These are phyloP conservation scores for Inonotus hispidus DNA, from an alignment of 1,284 basidiomycete species.

Conservation along the genomic window DNA sequence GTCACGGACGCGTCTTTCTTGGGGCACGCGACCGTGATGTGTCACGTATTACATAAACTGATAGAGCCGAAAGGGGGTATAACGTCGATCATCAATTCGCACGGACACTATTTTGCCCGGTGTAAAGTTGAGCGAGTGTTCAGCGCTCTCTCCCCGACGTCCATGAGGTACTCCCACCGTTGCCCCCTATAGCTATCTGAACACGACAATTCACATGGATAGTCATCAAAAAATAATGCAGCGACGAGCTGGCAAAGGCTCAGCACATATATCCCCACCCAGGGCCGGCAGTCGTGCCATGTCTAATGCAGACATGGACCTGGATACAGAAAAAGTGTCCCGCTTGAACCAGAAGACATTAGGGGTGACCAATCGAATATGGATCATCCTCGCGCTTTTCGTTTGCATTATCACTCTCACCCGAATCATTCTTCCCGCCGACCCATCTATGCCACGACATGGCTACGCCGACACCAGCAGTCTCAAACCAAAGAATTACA, in stretches of 20 bases:
- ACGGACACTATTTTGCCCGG: background rate
- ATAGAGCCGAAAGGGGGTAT: background rate
- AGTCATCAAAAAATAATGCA: constrained; percentile 41
- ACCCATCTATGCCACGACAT: constrained; percentile 27
- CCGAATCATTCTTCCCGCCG: constrained; percentile 47
- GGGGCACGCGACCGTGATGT: constrained; percentile 2
- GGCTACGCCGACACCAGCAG: constrained; percentile 39
- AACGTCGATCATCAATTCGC: background rate
- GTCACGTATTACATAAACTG: background rate
- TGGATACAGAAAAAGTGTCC: constrained; percentile 43
- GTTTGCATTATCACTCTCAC: constrained; percentile 59
- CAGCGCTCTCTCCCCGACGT: constrained; percentile 1
- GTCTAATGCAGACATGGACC: constrained; percentile 16
- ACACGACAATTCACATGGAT: background rate
- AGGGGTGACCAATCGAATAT: constrained; percentile 66
- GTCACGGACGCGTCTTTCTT: background rate
- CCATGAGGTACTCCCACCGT: background rate
- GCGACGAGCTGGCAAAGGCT: constrained; percentile 46
- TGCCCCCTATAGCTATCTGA: background rate
- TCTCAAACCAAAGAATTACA: constrained; percentile 63
- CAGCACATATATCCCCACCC: constrained; percentile 47
- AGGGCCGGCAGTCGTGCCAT: constrained; percentile 20
- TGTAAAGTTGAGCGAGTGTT: background rate
- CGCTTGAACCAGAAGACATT: constrained; percentile 51
- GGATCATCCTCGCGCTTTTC: constrained; percentile 57